Base-by-base conservation (phyloP, 2,329 filamentous ascomycete genomes). In the Endothia cerciana region DNA sequence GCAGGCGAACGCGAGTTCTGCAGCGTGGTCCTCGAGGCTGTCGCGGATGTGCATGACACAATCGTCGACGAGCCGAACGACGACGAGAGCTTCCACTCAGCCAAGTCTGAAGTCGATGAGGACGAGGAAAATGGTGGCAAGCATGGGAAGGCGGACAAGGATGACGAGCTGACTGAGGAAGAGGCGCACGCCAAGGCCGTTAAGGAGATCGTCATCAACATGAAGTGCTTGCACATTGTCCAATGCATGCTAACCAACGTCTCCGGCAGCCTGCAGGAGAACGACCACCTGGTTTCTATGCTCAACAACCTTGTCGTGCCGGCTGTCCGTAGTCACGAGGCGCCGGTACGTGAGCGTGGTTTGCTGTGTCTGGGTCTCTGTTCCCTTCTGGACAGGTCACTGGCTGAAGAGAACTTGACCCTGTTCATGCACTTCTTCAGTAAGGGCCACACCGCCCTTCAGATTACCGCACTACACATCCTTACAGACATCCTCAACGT, bases 221-320 rank as follows among this genome's bases (percentile, higher is more conserved):
- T 97, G 87, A 98, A 98, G 80, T 98, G 95, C 77, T 84, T 99
- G 68, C 92, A 97, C 75, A 97, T 99, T 71, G 94, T 96, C 33
- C 93, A 97, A 77, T 98, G 93, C 82, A 97, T 98, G 91, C 85
- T 99, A 61, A 89, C 96, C 74, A 97, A 98, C 74, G 92, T 99
- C 11, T 86, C 91, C 62, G 92, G 93, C 68, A 91, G 91, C 73
- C 82, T 98, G 45, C 93, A 97, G 77, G 87, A 94, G 71, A 97
- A 97, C 75, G 89, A 91, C 65, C 91, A 97, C 74, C 81, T 98
- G n/a, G 92, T 97, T 4, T 92, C 92, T n/a, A 97, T 98, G 91
- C 84, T 99, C 60, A 98, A 99, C 81, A 98, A 95, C 70, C 85
- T 99, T 10, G 92, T 99, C 53, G 93, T 99, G 2, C 95, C 95